These are phyloP conservation scores for Monosporascus sp. DNA, from an alignment of 2,329 filamentous ascomycete genomes.

Conservation along the genomic window DNA sequence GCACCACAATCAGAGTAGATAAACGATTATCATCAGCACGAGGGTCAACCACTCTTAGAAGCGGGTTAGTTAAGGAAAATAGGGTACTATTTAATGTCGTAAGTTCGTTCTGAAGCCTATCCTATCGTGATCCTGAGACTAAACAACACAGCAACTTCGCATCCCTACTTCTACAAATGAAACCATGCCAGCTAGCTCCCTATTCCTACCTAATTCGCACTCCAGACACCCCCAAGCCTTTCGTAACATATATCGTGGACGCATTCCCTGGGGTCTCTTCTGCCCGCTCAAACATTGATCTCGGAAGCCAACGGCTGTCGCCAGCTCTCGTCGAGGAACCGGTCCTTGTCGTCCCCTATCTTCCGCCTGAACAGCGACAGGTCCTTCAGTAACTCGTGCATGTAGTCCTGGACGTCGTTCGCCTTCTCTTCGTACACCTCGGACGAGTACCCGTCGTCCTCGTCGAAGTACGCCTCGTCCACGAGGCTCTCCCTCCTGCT, in stretches of 20 bases:
- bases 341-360: constrained; percentile 71
- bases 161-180: not conserved
- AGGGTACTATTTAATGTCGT: not conserved
- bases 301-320: constrained; percentile 41
- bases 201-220: constrained; percentile 2
- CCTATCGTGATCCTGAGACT: not conserved
- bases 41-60: too few relatives aligned
- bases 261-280: not conserved
- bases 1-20: not conserved
- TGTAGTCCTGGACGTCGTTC: constrained; percentile 72
- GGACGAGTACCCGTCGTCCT: constrained; percentile 38
- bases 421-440: constrained; percentile 47
- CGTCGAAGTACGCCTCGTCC: constrained; percentile 57
- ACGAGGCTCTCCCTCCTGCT: constrained; percentile 26
- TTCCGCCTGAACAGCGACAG: constrained; percentile 77
- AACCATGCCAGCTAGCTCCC: not conserved
- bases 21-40: not conserved
- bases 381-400: constrained; percentile 78
- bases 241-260: constrained; percentile 1
- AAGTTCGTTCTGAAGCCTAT: not conserved
- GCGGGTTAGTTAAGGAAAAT: not conserved
- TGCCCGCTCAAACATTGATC: constrained; percentile 30
- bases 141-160: not conserved
- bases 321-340: constrained; percentile 64
- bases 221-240: constrained; percentile 11